Percentiles rank a stretch among this genome's conserved stretches.
Conservation (phyloP, 2,329 filamentous ascomycete species). For the Monilinia aucupariae region DNA sequence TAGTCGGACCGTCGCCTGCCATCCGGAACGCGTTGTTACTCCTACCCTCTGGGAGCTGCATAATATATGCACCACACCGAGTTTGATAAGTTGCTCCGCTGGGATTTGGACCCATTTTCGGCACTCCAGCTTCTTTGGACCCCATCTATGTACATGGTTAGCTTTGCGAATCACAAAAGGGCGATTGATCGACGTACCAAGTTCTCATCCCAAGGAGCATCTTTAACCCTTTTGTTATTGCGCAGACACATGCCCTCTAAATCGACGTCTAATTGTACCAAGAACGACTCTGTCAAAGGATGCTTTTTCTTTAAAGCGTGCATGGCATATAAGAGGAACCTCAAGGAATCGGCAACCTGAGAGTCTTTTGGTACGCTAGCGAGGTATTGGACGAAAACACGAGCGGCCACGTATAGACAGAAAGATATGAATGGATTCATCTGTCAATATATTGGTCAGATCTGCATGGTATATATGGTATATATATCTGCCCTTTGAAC, state of each 20-base stretch:
- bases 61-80: constrained; percentile 22
- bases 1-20: not conserved
- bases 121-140: constrained; percentile 15
- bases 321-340: constrained; percentile 87
- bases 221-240: constrained; percentile 50
- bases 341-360: constrained; percentile 72
- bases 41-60: constrained; percentile 15
- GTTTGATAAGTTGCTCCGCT: constrained; percentile 12
- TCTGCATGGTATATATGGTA: too few species aligned
- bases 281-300: constrained; percentile 87
- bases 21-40: not conserved
- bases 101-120: constrained; percentile 14
- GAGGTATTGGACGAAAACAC: constrained; percentile 94
- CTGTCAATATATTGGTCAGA: constrained; percentile 42
- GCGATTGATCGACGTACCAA: constrained; percentile 28
- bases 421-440: constrained; percentile 96
- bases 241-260: constrained; percentile 66
- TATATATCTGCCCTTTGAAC: constrained; percentile 33
- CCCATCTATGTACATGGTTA: constrained; percentile 30
- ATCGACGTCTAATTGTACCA: constrained; percentile 89
- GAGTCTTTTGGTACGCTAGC: constrained; percentile 85
- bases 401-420: constrained; percentile 89
- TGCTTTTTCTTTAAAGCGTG: constrained; percentile 82
- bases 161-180: constrained; percentile 15
- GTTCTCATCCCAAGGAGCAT: constrained; percentile 41